Base-by-base conservation (phyloP, 345 rosid genomes). In the Melaleuca alternifolia region DNA sequence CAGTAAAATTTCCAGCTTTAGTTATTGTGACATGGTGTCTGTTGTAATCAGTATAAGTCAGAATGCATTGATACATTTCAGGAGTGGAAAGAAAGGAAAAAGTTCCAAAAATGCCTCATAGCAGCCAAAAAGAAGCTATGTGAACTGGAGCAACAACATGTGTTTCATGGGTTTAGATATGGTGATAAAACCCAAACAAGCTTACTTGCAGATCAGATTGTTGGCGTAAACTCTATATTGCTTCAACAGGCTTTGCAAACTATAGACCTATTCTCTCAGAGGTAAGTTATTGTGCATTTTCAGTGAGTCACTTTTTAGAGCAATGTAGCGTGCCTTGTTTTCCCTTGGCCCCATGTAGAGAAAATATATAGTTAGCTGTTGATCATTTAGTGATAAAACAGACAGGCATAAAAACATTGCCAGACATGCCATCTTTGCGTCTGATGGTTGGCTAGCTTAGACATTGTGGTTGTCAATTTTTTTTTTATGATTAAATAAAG, bases 81-180 rank as follows among this genome's bases (percentile, higher is more conserved):
- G 99, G 98, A 93, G 85, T 96, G 99, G 99, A 95, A 93, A 91
- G 99, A 97, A 79, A 90, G 96, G 85, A 97, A 94, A 88, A 96
- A 88, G 90, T 89, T 91, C 76, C 98, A 95, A 89, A 93, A 94
- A 87, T 92, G 90, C 88, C 93, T 97, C 85, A 93, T 95, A 91
- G 92, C 96, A 88, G 96, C 98, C 54, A 97, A 97, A 89, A 97
- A 95, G 93, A 96, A 94, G 91, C 89, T 97, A 44, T 51, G 65
- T 92, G 98, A 97, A 87, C 61, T 96, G 96, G 97, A 93, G 88
- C 98, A 96, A 51, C 93, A 96, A 52, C 99, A 97, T 88, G 95
- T 97, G 85, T 93, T 97, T 91, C 91, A 94, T 91, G 99, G 98
- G 82, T 89, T 96, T 52, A 89, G 94, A 88, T 92, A 90, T 87